A percentile compares a stretch with the other conserved stretches of the same genome.
phyloP scores from a whole-genome alignment of 108 stramenopile genomes.

The Mayamaea pseudoterrestris region DNA sequence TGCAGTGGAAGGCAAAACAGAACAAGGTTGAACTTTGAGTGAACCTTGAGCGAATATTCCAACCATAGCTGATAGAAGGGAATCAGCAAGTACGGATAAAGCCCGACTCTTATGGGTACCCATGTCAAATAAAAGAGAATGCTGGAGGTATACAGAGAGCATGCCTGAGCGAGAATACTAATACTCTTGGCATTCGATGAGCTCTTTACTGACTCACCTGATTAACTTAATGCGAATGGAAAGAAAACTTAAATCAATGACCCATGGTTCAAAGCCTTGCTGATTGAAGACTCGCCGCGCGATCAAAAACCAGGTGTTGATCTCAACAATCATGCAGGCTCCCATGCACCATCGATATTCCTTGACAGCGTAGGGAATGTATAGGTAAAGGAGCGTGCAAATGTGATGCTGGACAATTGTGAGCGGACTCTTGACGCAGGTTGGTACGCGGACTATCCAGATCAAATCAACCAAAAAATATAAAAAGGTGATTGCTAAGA shows the following conservation, averaged over 20 bases:
- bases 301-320: slow-evolving; percentile 87
- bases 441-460: slow-evolving; percentile 46
- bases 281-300: slow-evolving; percentile 85
- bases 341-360: slow-evolving; percentile 76
- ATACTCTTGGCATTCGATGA: slow-evolving; percentile 58
- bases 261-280: slow-evolving; percentile 73
- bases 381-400: slow-evolving; percentile 60
- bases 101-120: slow-evolving; percentile 45
- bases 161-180: too few relatives aligned
- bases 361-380: slow-evolving; percentile 41
- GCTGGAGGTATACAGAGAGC: too few relatives aligned
- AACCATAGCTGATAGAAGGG: slow-evolving; percentile 22
- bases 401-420: slow-evolving; percentile 78
- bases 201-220: too few relatives aligned
- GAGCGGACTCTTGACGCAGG: slow-evolving; percentile 51
- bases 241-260: slow-evolving; percentile 53
- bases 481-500: slow-evolving; percentile 34
- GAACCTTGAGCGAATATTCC: slow-evolving; percentile 14
- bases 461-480: slow-evolving; percentile 62
- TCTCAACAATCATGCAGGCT: slow-evolving; percentile 69
- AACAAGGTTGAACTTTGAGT: slow-evolving; percentile 28
- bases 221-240: slow-evolving; percentile 76
- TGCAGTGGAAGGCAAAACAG: slow-evolving; percentile 43
- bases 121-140: slow-evolving; percentile 63
- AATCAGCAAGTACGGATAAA: slow-evolving; percentile 46